These are phyloP conservation scores for Cyberlindnera japonica DNA, from an alignment of 805 yeast genomes.

Conservation along the genomic window DNA sequence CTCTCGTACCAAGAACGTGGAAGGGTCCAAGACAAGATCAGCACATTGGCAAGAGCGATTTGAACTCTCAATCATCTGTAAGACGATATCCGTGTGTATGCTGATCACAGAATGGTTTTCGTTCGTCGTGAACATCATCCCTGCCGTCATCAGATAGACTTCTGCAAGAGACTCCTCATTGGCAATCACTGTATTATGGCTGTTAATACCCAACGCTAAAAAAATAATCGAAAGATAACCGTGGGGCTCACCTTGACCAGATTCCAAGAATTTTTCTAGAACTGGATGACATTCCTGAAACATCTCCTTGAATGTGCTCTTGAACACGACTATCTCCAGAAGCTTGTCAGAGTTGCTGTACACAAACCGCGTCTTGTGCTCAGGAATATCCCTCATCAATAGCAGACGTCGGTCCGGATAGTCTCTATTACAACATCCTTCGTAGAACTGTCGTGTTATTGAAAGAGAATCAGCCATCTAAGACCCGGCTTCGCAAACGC, in stretches of 20 bases:
- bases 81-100: slow-evolving; percentile 28
- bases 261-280: slow-evolving; percentile 10
- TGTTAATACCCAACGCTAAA: neutral
- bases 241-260: slow-evolving; percentile 11
- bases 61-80: slow-evolving; percentile 7
- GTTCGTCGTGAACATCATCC: slow-evolving; percentile 34
- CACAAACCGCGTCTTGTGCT: slow-evolving; percentile 10
- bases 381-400: slow-evolving; percentile 12
- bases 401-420: slow-evolving; percentile 13
- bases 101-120: slow-evolving; percentile 34
- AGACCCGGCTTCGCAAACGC: too few species aligned
- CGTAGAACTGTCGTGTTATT: slow-evolving; percentile 14
- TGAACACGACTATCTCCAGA: slow-evolving; percentile 35
- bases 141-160: slow-evolving; percentile 30
- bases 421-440: slow-evolving; percentile 5
- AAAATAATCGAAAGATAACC: neutral
- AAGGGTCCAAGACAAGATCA: slow-evolving; percentile 3
- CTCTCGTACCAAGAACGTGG: slow-evolving; percentile 20
- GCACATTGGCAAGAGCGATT: neutral
- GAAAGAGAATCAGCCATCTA: neutral
- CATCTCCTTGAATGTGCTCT: slow-evolving; percentile 26
- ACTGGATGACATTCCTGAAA: slow-evolving; percentile 32
- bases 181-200: neutral
- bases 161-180: slow-evolving; percentile 8
- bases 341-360: slow-evolving; percentile 5